Evolutionary conservation across 2,329 filamentous ascomycete genomes (phyloP).

Genomic region (Basipetospora chlamydospora): DNA sequence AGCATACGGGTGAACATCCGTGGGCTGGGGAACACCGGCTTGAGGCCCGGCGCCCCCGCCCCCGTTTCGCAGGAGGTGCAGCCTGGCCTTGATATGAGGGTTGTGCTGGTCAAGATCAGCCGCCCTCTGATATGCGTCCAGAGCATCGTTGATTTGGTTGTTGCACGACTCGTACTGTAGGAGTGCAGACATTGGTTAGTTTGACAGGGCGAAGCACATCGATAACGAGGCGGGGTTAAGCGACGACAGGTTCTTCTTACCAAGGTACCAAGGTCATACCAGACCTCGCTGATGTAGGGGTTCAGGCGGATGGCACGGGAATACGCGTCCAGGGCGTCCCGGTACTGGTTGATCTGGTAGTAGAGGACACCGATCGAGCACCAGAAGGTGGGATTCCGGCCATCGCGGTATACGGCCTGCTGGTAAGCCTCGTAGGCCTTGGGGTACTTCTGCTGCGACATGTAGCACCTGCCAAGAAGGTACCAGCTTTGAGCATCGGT

Average conservation of each 20-base stretch:
- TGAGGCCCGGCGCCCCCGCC: slow-evolving; percentile 59
- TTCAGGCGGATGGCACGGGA: slow-evolving; percentile 92
- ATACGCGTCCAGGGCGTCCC: slow-evolving; percentile 93
- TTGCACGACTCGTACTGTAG: slow-evolving; percentile 90
- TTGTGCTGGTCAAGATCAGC: slow-evolving; percentile 88
- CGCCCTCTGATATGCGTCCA: slow-evolving; percentile 89
- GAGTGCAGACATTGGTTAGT: slow-evolving; percentile 15
- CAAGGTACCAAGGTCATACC: slow-evolving; percentile 94
- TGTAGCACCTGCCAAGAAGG: slow-evolving; percentile 90
- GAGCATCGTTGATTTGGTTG: slow-evolving; percentile 91
- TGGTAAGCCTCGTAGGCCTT: slow-evolving; percentile 98
- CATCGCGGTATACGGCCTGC: slow-evolving; percentile 95
- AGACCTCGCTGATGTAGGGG: slow-evolving; percentile 96
- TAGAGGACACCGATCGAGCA: slow-evolving; percentile 98
- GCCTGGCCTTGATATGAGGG: slow-evolving; percentile 86
- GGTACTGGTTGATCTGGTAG: slow-evolving; percentile 99
- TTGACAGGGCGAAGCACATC: not conserved
- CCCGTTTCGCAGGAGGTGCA: slow-evolving; percentile 76
- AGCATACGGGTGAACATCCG: slow-evolving; percentile 89
- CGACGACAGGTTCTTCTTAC: too few species aligned
- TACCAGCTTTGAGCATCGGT: slow-evolving; percentile 98
- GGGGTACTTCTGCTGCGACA: slow-evolving; percentile 98
- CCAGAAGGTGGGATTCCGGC: slow-evolving; percentile 97
- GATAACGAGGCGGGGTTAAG: too few species aligned
- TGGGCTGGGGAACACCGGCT: slow-evolving; percentile 69